phyloP scores from a whole-genome alignment of 371 early-diverging fungal species.

The Dichotomocladium elegans region DNA sequence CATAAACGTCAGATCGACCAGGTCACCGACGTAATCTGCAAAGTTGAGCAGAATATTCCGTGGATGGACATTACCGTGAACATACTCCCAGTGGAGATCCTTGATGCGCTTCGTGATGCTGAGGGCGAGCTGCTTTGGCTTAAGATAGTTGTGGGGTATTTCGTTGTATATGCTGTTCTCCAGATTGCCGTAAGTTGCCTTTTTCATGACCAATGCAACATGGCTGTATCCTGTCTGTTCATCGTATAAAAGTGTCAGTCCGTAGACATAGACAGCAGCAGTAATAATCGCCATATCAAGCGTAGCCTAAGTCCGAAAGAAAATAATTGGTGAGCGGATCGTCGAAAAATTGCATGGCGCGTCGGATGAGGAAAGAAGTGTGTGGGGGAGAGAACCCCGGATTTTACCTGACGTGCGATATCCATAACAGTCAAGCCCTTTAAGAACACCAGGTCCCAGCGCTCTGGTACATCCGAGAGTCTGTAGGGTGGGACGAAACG shows the following conservation, averaged over 20 bases:
- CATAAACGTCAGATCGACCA: constrained; percentile 37
- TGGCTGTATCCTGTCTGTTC: constrained; percentile 26
- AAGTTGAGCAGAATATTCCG: constrained; percentile 37
- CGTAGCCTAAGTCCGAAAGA: constrained; percentile 13
- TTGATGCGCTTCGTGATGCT: constrained; percentile 39
- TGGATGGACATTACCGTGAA: constrained; percentile 44
- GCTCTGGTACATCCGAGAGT: constrained; percentile 29
- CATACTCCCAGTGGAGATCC: constrained; percentile 40
- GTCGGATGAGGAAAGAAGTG: background rate
- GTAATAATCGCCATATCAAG: constrained; percentile 26
- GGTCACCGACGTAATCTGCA: constrained; percentile 36
- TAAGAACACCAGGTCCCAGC: constrained; percentile 42
- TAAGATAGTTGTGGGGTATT: constrained; percentile 27
- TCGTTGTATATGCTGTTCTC: constrained; percentile 26
- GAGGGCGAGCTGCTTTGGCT: constrained; percentile 28
- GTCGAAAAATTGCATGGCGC: background rate
- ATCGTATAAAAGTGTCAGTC: constrained; percentile 33
- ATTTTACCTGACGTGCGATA: constrained; percentile 26
- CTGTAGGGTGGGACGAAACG: constrained; percentile 40
- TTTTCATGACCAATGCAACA: constrained; percentile 36
- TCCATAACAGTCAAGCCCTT: constrained; percentile 35
- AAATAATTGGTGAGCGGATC: background rate
- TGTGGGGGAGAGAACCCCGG: background rate
- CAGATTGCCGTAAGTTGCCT: constrained; percentile 35
- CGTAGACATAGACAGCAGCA: constrained; percentile 22